Evolutionary conservation across 805 yeast genomes (phyloP).

Genomic region (Limtongia smithiae): DNA sequence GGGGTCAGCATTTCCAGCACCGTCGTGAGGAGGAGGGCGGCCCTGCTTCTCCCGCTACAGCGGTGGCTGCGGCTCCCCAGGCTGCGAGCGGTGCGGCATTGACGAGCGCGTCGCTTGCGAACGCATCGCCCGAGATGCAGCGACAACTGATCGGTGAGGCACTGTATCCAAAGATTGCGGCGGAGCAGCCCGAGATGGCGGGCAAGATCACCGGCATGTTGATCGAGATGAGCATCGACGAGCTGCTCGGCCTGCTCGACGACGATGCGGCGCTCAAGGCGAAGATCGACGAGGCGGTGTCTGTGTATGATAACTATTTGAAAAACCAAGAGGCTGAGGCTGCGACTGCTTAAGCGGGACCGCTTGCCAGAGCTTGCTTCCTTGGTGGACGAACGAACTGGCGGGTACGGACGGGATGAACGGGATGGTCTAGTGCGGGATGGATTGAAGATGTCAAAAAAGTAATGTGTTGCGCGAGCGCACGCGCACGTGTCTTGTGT

Average conservation of each 20-base stretch:
- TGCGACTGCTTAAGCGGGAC: constrained; percentile 4
- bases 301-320: constrained; percentile 89
- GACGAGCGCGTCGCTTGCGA: constrained; percentile 52
- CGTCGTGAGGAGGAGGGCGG: constrained; percentile 21
- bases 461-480: too few species aligned
- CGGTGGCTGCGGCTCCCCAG: constrained; percentile 6
- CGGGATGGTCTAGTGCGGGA: too few species aligned
- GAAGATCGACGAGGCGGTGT: constrained; percentile 90
- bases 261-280: constrained; percentile 85
- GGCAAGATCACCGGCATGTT: constrained; percentile 99
- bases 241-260: constrained; percentile 81
- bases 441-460: too few species aligned
- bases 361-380: too few species aligned
- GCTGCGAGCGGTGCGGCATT: constrained; percentile 31
- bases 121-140: constrained; percentile 71
- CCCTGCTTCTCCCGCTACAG: constrained; percentile 9
- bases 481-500: too few species aligned
- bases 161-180: constrained; percentile 85
- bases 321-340: constrained; percentile 23
- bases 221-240: constrained; percentile 89
- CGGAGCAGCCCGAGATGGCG: constrained; percentile 89
- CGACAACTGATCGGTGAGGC: constrained; percentile 98
- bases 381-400: too few species aligned
- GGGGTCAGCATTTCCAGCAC: constrained; percentile 17
- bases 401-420: too few species aligned